Percentiles rank a stretch among this genome's conserved stretches.
Evolutionary conservation across 176 grass and related monocot genomes (phyloP).

Genomic region (Oryza brachyantha): DNA sequence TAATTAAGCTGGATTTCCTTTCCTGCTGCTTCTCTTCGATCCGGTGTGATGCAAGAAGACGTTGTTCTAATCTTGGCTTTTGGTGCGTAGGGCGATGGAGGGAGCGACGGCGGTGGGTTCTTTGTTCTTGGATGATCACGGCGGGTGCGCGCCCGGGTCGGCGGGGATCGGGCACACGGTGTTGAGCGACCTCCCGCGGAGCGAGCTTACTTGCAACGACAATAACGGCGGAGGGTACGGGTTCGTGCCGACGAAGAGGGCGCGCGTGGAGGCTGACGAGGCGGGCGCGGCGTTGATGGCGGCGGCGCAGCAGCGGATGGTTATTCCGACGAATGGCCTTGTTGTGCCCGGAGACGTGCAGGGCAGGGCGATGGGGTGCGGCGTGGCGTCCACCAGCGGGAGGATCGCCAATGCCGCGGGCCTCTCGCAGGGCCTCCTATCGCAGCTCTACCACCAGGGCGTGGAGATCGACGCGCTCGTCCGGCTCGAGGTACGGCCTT

Average conservation of each 20-base stretch:
- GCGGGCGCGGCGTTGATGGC: neutral
- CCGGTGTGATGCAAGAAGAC: too few relatives aligned
- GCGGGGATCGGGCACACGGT: neutral
- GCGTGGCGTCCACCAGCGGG: conserved; percentile 35
- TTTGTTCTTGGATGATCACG: neutral
- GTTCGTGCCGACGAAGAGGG: conserved; percentile 15
- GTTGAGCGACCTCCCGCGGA: conserved; percentile 22
- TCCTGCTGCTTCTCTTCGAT: neutral
- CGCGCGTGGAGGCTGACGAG: neutral
- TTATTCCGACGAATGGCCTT: neutral
- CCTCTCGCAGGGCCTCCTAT: conserved; percentile 18
- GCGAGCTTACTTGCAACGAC: conserved; percentile 43
- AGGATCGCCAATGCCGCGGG: neutral
- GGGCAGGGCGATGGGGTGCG: conserved; percentile 15
- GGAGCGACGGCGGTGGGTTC: neutral
- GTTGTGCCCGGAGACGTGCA: neutral
- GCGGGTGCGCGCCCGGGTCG: neutral
- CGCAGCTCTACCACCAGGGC: conserved; percentile 39
- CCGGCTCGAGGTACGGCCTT: conserved; percentile 24
- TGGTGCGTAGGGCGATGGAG: neutral
- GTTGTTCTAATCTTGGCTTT: neutral
- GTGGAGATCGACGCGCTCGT: conserved; percentile 50
- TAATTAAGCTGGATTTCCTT: neutral
- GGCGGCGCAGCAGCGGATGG: neutral
- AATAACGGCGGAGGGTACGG: neutral